Conservation (phyloP, 352 stramenopile species). For the Phytophthora megakarya region DNA sequence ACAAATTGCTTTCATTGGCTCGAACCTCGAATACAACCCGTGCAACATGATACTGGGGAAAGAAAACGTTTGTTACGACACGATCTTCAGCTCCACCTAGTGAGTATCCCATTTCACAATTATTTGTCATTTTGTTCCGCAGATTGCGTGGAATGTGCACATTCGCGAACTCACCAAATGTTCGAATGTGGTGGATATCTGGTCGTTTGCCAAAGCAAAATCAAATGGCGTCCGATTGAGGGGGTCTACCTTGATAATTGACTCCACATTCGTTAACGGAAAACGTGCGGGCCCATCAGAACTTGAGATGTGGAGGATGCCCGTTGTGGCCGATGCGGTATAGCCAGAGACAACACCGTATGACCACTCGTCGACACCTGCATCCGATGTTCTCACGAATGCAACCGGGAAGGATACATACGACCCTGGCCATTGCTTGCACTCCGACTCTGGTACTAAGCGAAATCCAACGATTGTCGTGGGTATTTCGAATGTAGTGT, state of each 20-base stretch:
- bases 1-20: no score
- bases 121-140: no score
- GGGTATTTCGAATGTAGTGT: background rate
- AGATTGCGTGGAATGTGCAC: no score
- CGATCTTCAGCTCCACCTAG: no score
- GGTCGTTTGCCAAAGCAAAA: no score
- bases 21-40: no score
- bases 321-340: conserved; percentile 1
- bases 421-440: conserved; percentile 8
- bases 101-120: no score
- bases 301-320: conserved; percentile 4
- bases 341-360: conserved; percentile 18
- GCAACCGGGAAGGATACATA: conserved; percentile 4
- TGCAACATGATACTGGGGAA: no score
- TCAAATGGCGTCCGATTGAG: no score
- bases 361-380: background rate
- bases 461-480: background rate
- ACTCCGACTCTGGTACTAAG: background rate
- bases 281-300: background rate
- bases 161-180: no score
- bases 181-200: no score
- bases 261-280: background rate
- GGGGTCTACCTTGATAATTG: conserved; percentile 17
- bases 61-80: no score
- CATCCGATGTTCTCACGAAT: background rate